Evolutionary conservation across 805 yeast genomes (phyloP), one percentile per base, ranked within the genome.

Genomic region (Lipomyces anomalus): DNA sequence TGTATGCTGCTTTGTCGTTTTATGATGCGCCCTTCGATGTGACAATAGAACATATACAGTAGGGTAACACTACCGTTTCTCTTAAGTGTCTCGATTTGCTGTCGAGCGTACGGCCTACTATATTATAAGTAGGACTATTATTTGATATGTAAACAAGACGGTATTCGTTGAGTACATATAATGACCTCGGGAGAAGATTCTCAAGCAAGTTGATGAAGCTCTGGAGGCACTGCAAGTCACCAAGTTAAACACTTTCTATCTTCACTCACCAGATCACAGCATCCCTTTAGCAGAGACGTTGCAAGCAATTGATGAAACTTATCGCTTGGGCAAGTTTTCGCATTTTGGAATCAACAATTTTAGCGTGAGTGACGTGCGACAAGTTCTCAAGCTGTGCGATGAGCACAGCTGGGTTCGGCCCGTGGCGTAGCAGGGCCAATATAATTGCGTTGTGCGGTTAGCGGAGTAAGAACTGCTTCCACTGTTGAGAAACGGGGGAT

Each of bases 271-370:
- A 5, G 62, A 59, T 32, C 52, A 50, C 3, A 35, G 36, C 3
- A 45, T 52, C 1, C 60, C 57, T 2, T 40, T 54, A 22, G 56
- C 50, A 29, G 60, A 58, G 38, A 56, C 61, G 2, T 30, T 57
- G 17, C 54, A 52, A 26, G 43, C 56, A 18, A 46, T 59, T 17
- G 40, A 54, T 29, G 54, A 42, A 24, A 42, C 58, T 20, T 48
- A 57, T 44, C 42, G 51, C 38, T 46, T 43, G 35, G 61, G 62
- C 13, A 59, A 57, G 43, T 59, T 58, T 48, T 47, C 46, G 37
- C 40, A 36, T 17, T 56, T 58, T 35, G 62, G 61, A n/a, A 22
- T 59, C 13, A 56, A 60, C n/a, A 58, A 58, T 47, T 58, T 38
- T 35, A 16, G 52, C 2, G 46, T 57, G 6, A 43, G 35, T 23